Conservation (phyloP, 257 asterid species). For the Echium plantagineum region DNA sequence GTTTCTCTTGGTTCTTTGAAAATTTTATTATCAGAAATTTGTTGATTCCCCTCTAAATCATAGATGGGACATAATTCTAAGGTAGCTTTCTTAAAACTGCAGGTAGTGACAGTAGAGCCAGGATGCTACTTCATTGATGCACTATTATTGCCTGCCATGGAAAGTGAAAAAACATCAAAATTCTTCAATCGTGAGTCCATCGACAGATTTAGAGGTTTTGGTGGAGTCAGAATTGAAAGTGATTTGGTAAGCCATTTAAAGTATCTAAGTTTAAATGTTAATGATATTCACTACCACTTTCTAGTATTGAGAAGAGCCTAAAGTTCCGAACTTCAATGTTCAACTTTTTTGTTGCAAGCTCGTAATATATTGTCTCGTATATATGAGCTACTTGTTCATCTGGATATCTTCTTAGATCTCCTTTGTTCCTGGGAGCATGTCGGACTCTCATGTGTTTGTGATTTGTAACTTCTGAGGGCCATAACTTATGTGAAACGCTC, state of each 20-base stretch:
- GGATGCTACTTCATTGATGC: slow-evolving; percentile 95
- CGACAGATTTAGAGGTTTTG: slow-evolving; percentile 60
- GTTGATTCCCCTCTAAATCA: neutral
- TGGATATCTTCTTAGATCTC: no score
- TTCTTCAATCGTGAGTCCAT: slow-evolving; percentile 63
- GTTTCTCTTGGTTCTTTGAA: neutral
- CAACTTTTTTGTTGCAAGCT: neutral
- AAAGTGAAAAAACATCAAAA: slow-evolving; percentile 43
- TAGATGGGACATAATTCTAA: neutral
- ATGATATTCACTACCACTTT: slow-evolving; percentile 3
- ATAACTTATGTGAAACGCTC: neutral
- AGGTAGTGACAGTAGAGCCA: slow-evolving; percentile 98
- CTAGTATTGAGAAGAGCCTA: neutral
- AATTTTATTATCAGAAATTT: neutral
- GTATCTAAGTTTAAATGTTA: slow-evolving; percentile 11
- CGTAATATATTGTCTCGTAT: neutral
- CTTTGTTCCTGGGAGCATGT: no score
- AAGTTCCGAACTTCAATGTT: neutral
- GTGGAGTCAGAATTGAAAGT: slow-evolving; percentile 96
- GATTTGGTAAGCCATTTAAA: slow-evolving; percentile 60
- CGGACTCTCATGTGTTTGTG: no score
- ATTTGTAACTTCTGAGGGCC: neutral
- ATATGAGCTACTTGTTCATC: neutral
- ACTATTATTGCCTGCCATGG: slow-evolving; percentile 79
- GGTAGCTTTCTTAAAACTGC: slow-evolving; percentile 19